phyloP scores from a whole-genome alignment of 2,329 filamentous ascomycete genomes.

The Cercospora zeae-maydis region DNA sequence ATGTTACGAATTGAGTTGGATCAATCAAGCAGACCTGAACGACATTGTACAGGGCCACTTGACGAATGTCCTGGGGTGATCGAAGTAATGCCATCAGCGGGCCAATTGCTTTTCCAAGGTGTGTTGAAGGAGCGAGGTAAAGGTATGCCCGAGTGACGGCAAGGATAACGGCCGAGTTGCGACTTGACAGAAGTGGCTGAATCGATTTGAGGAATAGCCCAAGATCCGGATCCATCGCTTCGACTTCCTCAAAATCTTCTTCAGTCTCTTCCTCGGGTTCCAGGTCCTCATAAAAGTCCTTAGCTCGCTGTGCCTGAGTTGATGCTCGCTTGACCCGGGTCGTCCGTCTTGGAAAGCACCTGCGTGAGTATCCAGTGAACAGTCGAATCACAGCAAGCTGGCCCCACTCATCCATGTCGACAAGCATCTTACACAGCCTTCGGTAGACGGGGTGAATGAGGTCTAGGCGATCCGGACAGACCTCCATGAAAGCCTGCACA shows the following conservation, averaged over 20 bases:
- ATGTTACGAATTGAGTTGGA: constrained; percentile 79
- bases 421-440: constrained; percentile 77
- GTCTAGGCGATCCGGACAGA: constrained; percentile 84
- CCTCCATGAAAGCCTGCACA: constrained; percentile 80
- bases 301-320: constrained; percentile 40
- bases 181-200: constrained; percentile 80
- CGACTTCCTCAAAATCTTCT: constrained; percentile 54
- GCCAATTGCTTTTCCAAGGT: constrained; percentile 71
- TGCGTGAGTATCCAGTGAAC: constrained; percentile 79
- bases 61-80: constrained; percentile 79
- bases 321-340: constrained; percentile 53
- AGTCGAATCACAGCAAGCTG: constrained; percentile 79
- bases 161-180: constrained; percentile 88
- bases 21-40: constrained; percentile 80
- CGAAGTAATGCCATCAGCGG: constrained; percentile 83
- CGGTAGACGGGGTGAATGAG: constrained; percentile 89
- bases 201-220: constrained; percentile 75
- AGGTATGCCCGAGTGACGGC: constrained; percentile 82
- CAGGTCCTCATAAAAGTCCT: constrained; percentile 74
- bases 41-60: constrained; percentile 89
- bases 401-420: constrained; percentile 99
- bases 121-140: constrained; percentile 74
- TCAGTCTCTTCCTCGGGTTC: constrained; percentile 47
- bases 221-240: constrained; percentile 74
- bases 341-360: constrained; percentile 74